Evolutionary conservation across 202 grass and related monocot species (phyloP).

Genomic region (Sporobolus alterniflorus): DNA sequence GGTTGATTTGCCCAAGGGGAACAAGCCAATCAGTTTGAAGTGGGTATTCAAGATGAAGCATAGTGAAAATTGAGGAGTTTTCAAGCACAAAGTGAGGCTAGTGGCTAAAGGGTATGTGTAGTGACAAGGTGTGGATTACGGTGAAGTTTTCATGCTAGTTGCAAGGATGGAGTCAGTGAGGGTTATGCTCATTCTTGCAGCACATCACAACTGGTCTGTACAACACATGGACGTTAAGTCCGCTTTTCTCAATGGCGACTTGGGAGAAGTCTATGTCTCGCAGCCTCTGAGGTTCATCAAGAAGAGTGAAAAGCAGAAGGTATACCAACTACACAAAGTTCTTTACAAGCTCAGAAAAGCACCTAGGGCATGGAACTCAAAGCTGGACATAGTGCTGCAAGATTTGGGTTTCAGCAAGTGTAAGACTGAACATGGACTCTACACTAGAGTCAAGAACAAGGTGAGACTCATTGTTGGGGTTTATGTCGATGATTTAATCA

Average conservation of each 20-base stretch:
- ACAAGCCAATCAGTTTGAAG: too few relatives aligned
- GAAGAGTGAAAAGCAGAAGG: not conserved
- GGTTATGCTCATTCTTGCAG: too few relatives aligned
- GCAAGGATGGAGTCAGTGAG: too few relatives aligned
- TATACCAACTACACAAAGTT: not conserved
- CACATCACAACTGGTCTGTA: not conserved
- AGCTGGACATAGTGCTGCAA: not conserved
- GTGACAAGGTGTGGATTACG: too few relatives aligned
- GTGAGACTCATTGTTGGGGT: not conserved
- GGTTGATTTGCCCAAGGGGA: not conserved
- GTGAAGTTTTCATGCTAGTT: too few relatives aligned
- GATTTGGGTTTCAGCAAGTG: not conserved
- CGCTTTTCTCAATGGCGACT: not conserved
- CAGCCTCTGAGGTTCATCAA: not conserved
- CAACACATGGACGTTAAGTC: not conserved
- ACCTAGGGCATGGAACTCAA: not conserved
- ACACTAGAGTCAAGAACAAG: fast-evolving
- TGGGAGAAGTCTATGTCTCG: not conserved
- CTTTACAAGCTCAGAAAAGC: not conserved
- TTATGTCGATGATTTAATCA: not conserved
- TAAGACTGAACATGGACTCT: not conserved
- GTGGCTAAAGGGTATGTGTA: too few relatives aligned
- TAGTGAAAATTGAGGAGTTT: too few relatives aligned
- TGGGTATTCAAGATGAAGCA: too few relatives aligned
- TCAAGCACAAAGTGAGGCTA: too few relatives aligned